Evolutionary conservation across 2,329 filamentous ascomycete genomes (phyloP), one percentile per base, ranked within the genome.

Genomic region (Teratosphaeriaceae sp.): DNA sequence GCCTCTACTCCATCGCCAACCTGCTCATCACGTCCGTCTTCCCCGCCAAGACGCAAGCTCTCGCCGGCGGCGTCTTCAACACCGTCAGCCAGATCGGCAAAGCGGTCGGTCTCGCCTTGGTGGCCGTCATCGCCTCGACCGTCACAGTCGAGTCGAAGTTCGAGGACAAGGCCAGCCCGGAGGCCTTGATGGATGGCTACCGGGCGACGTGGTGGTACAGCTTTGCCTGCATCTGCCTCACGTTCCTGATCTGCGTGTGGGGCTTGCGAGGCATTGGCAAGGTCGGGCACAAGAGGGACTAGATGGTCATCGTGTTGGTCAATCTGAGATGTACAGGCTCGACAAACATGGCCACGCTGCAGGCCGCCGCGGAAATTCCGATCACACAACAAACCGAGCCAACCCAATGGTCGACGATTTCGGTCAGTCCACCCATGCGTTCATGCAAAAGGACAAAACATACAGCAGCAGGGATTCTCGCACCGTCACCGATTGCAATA

Each of bases 21-120:
- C 52, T 72, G 1, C 52, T 72, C 38, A 68, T 72, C 38, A 66
- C 68, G 0, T 60, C 58, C 1, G 61, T 63, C 5, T 70, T 72
- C 43, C 65, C 67, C 1, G 45, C 56, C 0, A 58, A 60, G 37
- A 69, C 61, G 2, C 69, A 72, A 42, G 68, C 56, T 4, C 52
- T 72, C 1, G 69, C 68, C 1, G 68, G 67, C 2, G 67, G 65
- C 19, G 68, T 71, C 0, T 70, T 70, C 56, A 71, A 69, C 43
- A 70, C 66, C 0, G 51, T 69, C 36, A 53, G 64, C 11, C 61
- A 73, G 54, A 61, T 70, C 50, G 64, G 68, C 16, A 66, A 68
- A 48, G 57, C 56, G 24, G 58, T 71, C 3, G 63, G 65, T 2
- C 44, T 70, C 11, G 65, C 65, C 1, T 58, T 63, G 27, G 64